Conservation (phyloP, 345 rosid species). For the Theobroma cacao region DNA sequence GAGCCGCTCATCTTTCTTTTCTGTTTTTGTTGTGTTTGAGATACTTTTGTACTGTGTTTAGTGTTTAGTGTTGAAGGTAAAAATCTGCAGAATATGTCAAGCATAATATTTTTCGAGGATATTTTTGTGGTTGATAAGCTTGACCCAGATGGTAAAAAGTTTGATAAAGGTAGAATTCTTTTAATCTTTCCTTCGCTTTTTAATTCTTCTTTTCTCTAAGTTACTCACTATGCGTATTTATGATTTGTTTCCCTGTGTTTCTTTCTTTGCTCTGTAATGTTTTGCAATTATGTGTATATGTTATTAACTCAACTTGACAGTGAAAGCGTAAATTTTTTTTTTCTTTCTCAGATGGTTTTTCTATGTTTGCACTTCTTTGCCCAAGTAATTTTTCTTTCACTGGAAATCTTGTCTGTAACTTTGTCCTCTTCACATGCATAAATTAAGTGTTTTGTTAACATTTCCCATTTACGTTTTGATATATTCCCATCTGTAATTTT, state of each 20-base stretch:
- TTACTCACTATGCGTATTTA: too few species aligned
- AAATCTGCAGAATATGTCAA: not conserved
- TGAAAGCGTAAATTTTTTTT: not conserved
- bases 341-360: too few species aligned
- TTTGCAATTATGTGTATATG: not conserved
- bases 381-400: not conserved
- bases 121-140: conserved; percentile 58
- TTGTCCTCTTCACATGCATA: not conserved
- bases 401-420: not conserved
- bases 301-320: not conserved
- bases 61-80: not conserved
- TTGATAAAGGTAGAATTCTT: conserved; percentile 62
- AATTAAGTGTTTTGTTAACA: too few species aligned
- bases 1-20: not conserved
- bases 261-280: not conserved
- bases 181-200: not conserved
- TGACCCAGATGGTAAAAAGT: conserved; percentile 82
- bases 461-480: too few species aligned
- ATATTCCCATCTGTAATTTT: too few species aligned
- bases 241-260: not conserved
- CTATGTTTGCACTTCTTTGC: not conserved
- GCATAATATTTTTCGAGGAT: conserved; percentile 47
- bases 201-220: too few species aligned
- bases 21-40: not conserved
- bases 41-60: not conserved